phyloP scores from a whole-genome alignment of 2,329 filamentous ascomycete genomes.

The Phaeoacremonium minimum region DNA sequence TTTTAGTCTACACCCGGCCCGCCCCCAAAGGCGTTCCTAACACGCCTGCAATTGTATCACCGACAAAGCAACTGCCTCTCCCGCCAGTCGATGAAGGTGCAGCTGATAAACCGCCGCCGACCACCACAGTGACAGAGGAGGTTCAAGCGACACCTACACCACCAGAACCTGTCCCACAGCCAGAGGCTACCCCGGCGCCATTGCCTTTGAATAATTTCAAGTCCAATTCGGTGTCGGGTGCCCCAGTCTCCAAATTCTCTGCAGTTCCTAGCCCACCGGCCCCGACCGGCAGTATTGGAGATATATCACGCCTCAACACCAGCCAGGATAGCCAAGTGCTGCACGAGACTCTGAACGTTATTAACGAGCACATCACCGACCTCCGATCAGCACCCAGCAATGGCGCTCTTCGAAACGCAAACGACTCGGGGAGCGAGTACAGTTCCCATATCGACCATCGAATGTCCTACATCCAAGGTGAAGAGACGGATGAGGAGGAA shows the following conservation, averaged over 20 bases:
- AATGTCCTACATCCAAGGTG: constrained; percentile 86
- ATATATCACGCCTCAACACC: constrained; percentile 20
- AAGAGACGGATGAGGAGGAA: constrained; percentile 94
- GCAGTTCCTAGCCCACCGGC: constrained; percentile 18
- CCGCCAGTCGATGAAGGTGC: background rate
- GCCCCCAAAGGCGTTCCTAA: constrained; percentile 35
- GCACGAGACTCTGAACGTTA: constrained; percentile 91
- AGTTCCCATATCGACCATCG: constrained; percentile 74
- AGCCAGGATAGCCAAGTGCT: constrained; percentile 71
- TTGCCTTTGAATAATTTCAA: constrained; percentile 38
- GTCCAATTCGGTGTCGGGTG: constrained; percentile 20
- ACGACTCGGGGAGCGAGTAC: constrained; percentile 86
- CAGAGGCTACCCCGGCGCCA: constrained; percentile 26
- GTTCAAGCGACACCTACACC: constrained; percentile 14
- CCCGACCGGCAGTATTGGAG: constrained; percentile 2
- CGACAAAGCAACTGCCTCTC: background rate
- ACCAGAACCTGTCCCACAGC: constrained; percentile 6
- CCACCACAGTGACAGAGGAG: constrained; percentile 20
- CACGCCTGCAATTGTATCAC: constrained; percentile 1
- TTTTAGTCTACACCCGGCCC: constrained; percentile 56
- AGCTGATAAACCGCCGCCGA: constrained; percentile 18
- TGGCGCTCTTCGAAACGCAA: constrained; percentile 49
- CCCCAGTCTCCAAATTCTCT: constrained; percentile 8
- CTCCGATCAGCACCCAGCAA: constrained; percentile 55
- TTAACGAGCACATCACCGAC: constrained; percentile 94